Evolutionary conservation across 1,139 yeast species (phyloP).

Genomic region (Candida anutae): DNA sequence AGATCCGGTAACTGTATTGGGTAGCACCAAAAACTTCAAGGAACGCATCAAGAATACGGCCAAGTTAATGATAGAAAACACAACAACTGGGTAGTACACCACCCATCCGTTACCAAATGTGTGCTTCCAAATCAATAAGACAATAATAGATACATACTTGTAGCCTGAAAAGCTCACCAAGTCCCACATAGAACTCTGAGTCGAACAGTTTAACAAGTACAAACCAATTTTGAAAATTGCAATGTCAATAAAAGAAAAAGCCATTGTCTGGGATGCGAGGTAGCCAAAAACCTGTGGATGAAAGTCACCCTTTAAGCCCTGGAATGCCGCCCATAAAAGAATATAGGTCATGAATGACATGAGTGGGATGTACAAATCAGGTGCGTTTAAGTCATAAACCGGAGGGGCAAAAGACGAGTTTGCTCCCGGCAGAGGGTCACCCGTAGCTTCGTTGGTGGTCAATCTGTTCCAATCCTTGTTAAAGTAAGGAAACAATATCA

Average conservation of each 20-base stretch:
- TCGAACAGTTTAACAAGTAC: conserved; percentile 42
- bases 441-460: conserved; percentile 33
- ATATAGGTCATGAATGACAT: conserved; percentile 91
- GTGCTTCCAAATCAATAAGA: conserved; percentile 44
- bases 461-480: conserved; percentile 72
- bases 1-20: conserved; percentile 33
- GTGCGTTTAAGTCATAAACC: conserved; percentile 80
- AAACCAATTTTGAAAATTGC: conserved; percentile 37
- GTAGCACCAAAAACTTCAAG: conserved; percentile 66
- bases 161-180: conserved; percentile 87
- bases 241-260: conserved; percentile 69
- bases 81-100: conserved; percentile 32
- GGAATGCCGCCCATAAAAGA: conserved; percentile 73
- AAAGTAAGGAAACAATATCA: conserved; percentile 80
- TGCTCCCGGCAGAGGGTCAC: conserved; percentile 22
- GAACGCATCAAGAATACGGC: conserved; percentile 79
- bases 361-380: conserved; percentile 91
- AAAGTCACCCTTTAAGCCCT: conserved; percentile 84
- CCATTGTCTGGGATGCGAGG: conserved; percentile 84
- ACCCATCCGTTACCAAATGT: conserved; percentile 27
- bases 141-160: conserved; percentile 76
- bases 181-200: conserved; percentile 62
- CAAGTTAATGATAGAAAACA: conserved; percentile 41
- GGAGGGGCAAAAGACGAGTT: conserved; percentile 56
- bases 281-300: conserved; percentile 91